These are phyloP conservation scores for Omphalotus guepiniiformis DNA, from an alignment of 768 basidiomycete genomes.

Conservation along the genomic window DNA sequence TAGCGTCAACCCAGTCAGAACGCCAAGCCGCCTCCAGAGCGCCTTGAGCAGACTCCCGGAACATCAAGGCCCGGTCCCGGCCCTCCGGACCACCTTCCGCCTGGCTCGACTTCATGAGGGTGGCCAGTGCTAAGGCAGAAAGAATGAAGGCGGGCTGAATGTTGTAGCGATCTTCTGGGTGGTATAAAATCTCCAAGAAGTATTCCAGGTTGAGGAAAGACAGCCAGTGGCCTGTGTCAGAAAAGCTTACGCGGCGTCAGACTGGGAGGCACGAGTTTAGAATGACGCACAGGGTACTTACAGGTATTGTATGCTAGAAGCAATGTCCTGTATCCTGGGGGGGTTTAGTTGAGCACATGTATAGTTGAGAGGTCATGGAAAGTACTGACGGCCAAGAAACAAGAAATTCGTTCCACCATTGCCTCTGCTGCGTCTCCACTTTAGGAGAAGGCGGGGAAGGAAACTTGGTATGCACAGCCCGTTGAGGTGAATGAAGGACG, in stretches of 20 bases:
- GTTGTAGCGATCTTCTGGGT: slow-evolving; percentile 44
- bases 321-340: slow-evolving; percentile 44
- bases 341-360: no score
- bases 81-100: slow-evolving; percentile 52
- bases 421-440: slow-evolving; percentile 29
- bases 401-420: slow-evolving; percentile 43
- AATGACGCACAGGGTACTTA: slow-evolving; percentile 24
- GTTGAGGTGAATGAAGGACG: slow-evolving; percentile 28
- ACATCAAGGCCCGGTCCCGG: slow-evolving; percentile 50
- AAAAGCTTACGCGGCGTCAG: slow-evolving; percentile 51
- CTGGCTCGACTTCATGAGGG: slow-evolving; percentile 69
- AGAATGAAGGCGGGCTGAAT: slow-evolving; percentile 73
- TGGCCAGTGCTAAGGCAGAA: slow-evolving; percentile 65
- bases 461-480: slow-evolving; percentile 27
- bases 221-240: slow-evolving; percentile 60
- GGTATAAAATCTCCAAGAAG: slow-evolving; percentile 48
- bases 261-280: neutral
- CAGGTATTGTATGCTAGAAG: slow-evolving; percentile 48
- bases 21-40: slow-evolving; percentile 50
- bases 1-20: slow-evolving; percentile 52
- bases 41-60: slow-evolving; percentile 53
- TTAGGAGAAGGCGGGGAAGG: slow-evolving; percentile 29
- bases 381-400: slow-evolving; percentile 32
- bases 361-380: neutral
- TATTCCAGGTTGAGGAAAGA: slow-evolving; percentile 61